phyloP scores from a whole-genome alignment of 1,139 yeast species.

The Tardiomyces depauwii region DNA sequence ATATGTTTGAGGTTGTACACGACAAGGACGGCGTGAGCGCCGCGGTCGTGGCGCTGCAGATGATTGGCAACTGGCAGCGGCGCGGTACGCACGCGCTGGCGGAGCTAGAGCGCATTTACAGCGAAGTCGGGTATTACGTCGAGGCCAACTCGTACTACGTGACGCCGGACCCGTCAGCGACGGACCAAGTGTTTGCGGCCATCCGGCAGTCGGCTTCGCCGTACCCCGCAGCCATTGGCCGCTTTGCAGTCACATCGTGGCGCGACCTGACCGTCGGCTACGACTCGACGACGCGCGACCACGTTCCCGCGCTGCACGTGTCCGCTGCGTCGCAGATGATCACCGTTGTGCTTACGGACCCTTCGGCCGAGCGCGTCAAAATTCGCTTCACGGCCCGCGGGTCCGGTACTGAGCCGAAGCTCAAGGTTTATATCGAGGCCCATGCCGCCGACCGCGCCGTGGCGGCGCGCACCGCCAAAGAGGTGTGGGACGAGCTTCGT shows the following conservation, averaged over 20 bases:
- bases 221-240: conserved; percentile 32
- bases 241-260: conserved; percentile 50
- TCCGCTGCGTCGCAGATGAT: conserved; percentile 79
- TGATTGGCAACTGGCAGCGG: conserved; percentile 42
- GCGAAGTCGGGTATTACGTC: conserved; percentile 65
- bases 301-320: conserved; percentile 54
- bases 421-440: conserved; percentile 87
- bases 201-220: conserved; percentile 28
- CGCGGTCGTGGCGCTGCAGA: conserved; percentile 63
- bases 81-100: conserved; percentile 25
- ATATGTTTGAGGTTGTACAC: conserved; percentile 76
- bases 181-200: conserved; percentile 40
- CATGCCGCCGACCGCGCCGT: conserved; percentile 32
- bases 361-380: conserved; percentile 18
- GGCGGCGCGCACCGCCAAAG: conserved; percentile 43
- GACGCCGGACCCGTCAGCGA: conserved; percentile 41
- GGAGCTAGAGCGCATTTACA: conserved; percentile 47
- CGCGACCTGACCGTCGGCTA: conserved; percentile 78
- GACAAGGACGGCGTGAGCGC: conserved; percentile 94
- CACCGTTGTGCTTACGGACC: conserved; percentile 32
- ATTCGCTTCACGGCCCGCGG: conserved; percentile 83
- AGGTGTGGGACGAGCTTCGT: conserved; percentile 55
- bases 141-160: conserved; percentile 82
- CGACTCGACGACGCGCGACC: conserved; percentile 54
- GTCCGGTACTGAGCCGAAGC: conserved; percentile 93